Conservation (phyloP, 495 filamentous ascomycete genomes). For the Pyronema domesticum region DNA sequence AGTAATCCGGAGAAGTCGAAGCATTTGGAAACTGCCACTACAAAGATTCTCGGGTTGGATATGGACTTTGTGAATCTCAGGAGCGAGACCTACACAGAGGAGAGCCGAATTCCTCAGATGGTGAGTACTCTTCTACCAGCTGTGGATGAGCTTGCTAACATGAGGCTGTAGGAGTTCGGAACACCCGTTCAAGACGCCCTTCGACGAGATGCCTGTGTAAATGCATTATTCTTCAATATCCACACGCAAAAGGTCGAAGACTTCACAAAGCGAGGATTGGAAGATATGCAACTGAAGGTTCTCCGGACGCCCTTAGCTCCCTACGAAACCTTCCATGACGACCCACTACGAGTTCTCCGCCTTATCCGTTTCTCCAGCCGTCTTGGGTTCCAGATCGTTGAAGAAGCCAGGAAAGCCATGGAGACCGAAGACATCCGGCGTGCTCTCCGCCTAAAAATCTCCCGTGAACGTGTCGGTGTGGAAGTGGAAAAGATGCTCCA, state of each 20-base stretch:
- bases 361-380: constrained; percentile 79
- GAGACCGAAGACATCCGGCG: constrained; percentile 26
- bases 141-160: neutral
- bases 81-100: constrained; percentile 71
- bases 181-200: constrained; percentile 78
- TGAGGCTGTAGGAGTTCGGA: constrained; percentile 47
- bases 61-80: constrained; percentile 88
- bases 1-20: constrained; percentile 95
- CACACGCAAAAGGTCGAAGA: constrained; percentile 64
- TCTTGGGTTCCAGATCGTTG: constrained; percentile 59
- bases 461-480: constrained; percentile 63
- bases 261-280: constrained; percentile 53
- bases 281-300: constrained; percentile 50
- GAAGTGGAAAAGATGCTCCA: constrained; percentile 85
- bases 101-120: constrained; percentile 79
- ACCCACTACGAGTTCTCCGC: constrained; percentile 77
- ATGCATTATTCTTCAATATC: constrained; percentile 91
- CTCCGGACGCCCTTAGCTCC: constrained; percentile 81
- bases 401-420: constrained; percentile 54
- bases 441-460: constrained; percentile 76
- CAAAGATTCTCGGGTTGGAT: constrained; percentile 68
- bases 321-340: constrained; percentile 83
- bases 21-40: constrained; percentile 85
- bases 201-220: constrained; percentile 82
- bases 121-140: constrained; percentile 1